Conservation (phyloP, 2,329 filamentous ascomycete genomes). For the Curvularia sp. region DNA sequence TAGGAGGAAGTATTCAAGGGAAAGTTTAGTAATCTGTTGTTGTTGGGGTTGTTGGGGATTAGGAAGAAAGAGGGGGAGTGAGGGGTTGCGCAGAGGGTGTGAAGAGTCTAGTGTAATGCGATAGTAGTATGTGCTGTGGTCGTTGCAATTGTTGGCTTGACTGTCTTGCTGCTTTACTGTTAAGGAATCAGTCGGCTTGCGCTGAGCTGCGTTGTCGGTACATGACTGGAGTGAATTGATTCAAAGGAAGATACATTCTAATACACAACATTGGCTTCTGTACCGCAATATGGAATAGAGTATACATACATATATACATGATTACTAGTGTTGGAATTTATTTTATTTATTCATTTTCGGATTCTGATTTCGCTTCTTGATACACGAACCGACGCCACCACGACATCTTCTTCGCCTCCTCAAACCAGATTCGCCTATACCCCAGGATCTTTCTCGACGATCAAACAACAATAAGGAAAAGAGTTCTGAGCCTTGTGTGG, state of each 20-base stretch:
- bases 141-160: not conserved
- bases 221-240: not conserved
- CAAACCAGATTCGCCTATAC: not conserved
- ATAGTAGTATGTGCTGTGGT: not conserved
- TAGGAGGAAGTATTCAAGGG: not conserved
- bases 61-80: not conserved
- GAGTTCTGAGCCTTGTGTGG: not conserved
- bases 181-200: too few relatives aligned
- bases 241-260: not conserved
- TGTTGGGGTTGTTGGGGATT: too few relatives aligned
- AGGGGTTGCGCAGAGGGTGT: not conserved
- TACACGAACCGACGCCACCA: not conserved
- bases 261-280: not conserved
- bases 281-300: not conserved
- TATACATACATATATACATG: not conserved
- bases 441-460: not conserved
- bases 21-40: too few relatives aligned
- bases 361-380: not conserved
- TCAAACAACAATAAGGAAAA: constrained; percentile 3
- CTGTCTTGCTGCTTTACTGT: not conserved
- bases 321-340: not conserved
- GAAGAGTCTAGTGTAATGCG: not conserved
- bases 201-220: not conserved
- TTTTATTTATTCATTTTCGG: not conserved
- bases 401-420: not conserved